Percentiles rank a stretch among this genome's conserved stretches.
phyloP scores from a whole-genome alignment of 2,329 filamentous ascomycete species.

The Rhytidhysteron rufulum region DNA sequence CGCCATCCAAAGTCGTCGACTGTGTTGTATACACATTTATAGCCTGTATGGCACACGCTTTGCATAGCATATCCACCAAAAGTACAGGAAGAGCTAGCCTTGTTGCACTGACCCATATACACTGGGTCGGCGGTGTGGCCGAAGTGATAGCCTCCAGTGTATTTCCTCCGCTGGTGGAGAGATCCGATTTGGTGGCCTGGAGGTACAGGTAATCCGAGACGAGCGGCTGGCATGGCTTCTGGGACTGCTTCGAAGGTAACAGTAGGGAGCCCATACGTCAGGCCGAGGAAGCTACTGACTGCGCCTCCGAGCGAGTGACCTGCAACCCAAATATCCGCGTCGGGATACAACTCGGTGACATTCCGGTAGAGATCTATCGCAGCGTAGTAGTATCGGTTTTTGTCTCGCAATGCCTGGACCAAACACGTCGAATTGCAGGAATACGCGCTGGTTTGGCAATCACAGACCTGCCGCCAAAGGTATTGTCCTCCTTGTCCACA shows the following conservation, averaged over 20 bases:
- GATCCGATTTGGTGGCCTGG: conserved; percentile 69
- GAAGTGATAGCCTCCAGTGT: conserved; percentile 82
- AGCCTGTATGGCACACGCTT: conserved; percentile 84
- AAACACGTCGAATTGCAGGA: conserved; percentile 93
- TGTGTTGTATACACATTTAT: conserved; percentile 87
- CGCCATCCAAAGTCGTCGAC: conserved; percentile 90
- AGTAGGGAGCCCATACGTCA: conserved; percentile 88
- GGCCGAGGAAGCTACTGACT: conserved; percentile 78
- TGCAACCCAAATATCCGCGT: conserved; percentile 80
- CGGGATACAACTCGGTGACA: conserved; percentile 81
- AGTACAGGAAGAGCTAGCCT: conserved; percentile 82
- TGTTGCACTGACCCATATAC: conserved; percentile 90
- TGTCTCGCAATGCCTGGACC: conserved; percentile 66
- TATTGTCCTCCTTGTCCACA: conserved; percentile 90
- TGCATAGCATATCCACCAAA: conserved; percentile 93
- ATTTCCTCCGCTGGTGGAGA: conserved; percentile 54
- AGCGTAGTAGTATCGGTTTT: conserved; percentile 89
- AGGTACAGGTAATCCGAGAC: conserved; percentile 80
- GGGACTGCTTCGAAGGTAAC: conserved; percentile 92
- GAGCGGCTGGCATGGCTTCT: conserved; percentile 79
- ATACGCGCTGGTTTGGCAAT: conserved; percentile 83
- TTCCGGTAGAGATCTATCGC: conserved; percentile 88
- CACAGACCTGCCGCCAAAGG: conserved; percentile 87
- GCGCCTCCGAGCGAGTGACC: conserved; percentile 92
- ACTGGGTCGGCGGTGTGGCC: conserved; percentile 95